Conservation (phyloP, 768 basidiomycete species). For the Boletus reticulatus region DNA sequence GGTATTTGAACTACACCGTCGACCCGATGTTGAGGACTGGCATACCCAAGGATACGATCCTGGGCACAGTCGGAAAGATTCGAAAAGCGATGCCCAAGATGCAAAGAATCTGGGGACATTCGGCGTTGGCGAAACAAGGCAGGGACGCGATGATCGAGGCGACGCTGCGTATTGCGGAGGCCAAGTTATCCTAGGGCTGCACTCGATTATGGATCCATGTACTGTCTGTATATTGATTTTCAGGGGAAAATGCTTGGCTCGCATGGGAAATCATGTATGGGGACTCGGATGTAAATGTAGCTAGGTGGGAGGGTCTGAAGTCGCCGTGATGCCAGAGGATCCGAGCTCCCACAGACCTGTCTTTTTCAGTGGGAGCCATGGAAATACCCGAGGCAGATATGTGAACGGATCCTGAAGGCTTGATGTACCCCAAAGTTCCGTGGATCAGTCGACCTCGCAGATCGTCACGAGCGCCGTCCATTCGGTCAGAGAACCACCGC, state of each 20-base stretch:
- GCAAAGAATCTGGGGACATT: not conserved
- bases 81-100: not conserved
- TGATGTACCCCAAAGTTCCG: too few species aligned
- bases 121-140: slow-evolving; percentile 1
- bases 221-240: not conserved
- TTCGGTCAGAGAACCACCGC: too few species aligned
- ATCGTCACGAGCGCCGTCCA: too few species aligned
- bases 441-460: too few species aligned
- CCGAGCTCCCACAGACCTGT: too few species aligned
- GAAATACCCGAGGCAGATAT: too few species aligned
- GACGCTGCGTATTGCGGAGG: not conserved
- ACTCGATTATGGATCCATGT: too few species aligned
- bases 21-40: not conserved
- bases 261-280: not conserved
- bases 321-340: too few species aligned
- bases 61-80: not conserved
- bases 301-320: not conserved
- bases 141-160: not conserved
- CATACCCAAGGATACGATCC: not conserved
- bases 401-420: too few species aligned
- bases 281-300: not conserved
- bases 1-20: not conserved
- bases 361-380: too few species aligned
- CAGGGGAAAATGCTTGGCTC: not conserved
- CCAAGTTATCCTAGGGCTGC: not conserved